phyloP scores from a whole-genome alignment of 169 alveolate genomes.

The Pseudocohnilembus persalinus region DNA sequence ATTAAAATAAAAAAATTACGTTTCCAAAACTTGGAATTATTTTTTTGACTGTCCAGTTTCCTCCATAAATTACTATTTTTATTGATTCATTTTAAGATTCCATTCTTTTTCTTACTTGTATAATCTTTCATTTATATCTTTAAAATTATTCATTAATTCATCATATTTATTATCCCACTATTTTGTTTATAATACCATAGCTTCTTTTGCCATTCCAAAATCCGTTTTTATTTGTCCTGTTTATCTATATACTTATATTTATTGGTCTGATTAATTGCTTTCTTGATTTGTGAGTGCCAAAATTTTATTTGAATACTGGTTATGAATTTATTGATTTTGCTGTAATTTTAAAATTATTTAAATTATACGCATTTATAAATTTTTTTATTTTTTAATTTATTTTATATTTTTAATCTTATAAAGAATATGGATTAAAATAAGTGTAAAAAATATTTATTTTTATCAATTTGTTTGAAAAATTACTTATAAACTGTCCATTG shows the following conservation, averaged over 20 bases:
- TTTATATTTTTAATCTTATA: neutral
- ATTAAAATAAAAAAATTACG: neutral
- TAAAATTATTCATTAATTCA: slow-evolving; percentile 5
- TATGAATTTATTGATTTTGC: neutral
- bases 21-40: slow-evolving; percentile 24
- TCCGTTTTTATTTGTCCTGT: too few relatives aligned
- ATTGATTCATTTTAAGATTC: slow-evolving; percentile 15
- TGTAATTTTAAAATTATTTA: neutral
- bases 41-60: slow-evolving; percentile 16
- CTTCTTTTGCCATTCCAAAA: neutral
- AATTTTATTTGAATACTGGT: slow-evolving; percentile 1
- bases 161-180: slow-evolving; percentile 2
- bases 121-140: slow-evolving; percentile 7
- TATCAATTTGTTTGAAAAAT: too few relatives aligned
- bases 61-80: slow-evolving; percentile 29
- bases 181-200: neutral
- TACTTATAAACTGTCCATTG: neutral
- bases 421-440: neutral
- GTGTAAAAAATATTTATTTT: neutral
- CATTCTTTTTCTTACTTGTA: slow-evolving; percentile 26
- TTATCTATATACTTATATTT: neutral
- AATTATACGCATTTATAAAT: neutral
- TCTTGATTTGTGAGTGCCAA: neutral
- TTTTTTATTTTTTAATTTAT: slow-evolving; percentile 6
- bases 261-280: neutral